A percentile compares a stretch with the other conserved stretches of the same genome.
Evolutionary conservation across 1,284 basidiomycete species (phyloP).

Genomic region (Inonotus hispidus): DNA sequence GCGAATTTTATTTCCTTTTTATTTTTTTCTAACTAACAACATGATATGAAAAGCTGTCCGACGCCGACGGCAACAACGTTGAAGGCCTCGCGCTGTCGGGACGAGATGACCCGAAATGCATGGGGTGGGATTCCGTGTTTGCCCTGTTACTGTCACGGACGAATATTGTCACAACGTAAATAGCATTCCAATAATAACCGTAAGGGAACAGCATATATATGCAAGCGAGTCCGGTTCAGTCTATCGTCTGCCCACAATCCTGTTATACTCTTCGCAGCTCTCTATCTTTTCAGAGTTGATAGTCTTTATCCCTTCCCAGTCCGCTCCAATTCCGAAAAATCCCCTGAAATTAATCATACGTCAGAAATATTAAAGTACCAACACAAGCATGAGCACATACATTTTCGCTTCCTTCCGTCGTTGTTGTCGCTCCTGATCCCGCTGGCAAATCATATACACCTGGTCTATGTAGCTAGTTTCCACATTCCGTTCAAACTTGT

Average conservation of each 20-base stretch:
- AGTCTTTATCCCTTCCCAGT: constrained; percentile 77
- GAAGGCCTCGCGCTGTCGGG: neutral
- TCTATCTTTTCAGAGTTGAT: constrained; percentile 62
- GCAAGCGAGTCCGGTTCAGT: neutral
- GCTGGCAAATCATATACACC: constrained; percentile 67
- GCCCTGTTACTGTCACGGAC: neutral
- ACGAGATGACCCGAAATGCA: constrained; percentile 2
- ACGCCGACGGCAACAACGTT: neutral
- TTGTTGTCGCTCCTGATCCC: constrained; percentile 55
- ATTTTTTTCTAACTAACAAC: no score
- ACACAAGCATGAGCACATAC: neutral
- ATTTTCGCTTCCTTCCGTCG: constrained; percentile 68
- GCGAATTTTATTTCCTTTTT: neutral
- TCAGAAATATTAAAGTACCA: neutral
- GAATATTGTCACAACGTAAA: neutral
- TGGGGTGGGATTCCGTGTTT: constrained; percentile 3
- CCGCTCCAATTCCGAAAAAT: constrained; percentile 83
- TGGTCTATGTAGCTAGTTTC: constrained; percentile 69
- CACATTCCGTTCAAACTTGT: constrained; percentile 60
- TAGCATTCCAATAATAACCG: neutral
- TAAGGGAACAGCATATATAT: neutral
- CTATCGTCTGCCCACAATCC: constrained; percentile 38
- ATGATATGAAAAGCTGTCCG: neutral
- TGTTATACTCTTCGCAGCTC: constrained; percentile 71
- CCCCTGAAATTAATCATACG: constrained; percentile 37